Percentiles rank a stretch among this genome's conserved stretches.
These are phyloP conservation scores for Aspergillus persii DNA, from an alignment of 2,329 filamentous ascomycete species.

Conservation along the genomic window DNA sequence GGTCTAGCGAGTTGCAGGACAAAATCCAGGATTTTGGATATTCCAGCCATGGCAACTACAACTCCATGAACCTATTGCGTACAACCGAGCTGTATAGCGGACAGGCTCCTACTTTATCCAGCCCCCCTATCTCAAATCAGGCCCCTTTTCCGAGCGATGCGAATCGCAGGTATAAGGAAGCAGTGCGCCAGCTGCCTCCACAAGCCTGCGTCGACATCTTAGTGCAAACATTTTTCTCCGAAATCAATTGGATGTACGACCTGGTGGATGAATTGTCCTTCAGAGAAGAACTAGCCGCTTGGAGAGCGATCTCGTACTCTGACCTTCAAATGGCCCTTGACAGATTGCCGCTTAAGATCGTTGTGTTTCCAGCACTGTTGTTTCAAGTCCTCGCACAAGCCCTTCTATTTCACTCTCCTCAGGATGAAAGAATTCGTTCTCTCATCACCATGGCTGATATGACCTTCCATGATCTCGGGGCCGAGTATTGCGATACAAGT, in stretches of 20 bases:
- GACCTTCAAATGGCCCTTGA: conserved; percentile 7
- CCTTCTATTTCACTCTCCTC: conserved; percentile 11
- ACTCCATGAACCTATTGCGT: conserved; percentile 14
- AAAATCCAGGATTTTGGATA: conserved; percentile 12
- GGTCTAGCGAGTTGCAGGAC: no score
- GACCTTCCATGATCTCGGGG: conserved; percentile 15
- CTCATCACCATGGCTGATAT: conserved; percentile 10
- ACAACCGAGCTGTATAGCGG: conserved; percentile 4
- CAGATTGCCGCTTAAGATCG: conserved; percentile 3
- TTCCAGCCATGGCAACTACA: conserved; percentile 10
- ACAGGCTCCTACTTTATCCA: neutral
- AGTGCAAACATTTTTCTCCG: conserved; percentile 12
- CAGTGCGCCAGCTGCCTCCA: conserved; percentile 12
- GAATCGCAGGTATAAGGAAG: conserved; percentile 5
- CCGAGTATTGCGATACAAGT: conserved; percentile 13
- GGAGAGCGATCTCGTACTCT: conserved; percentile 12
- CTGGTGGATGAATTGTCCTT: conserved; percentile 14
- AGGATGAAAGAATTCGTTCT: conserved; percentile 8
- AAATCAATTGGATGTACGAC: conserved; percentile 18
- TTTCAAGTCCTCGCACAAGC: conserved; percentile 19
- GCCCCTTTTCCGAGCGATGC: neutral
- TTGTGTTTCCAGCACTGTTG: conserved; percentile 16
- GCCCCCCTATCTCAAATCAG: neutral
- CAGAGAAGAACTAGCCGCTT: conserved; percentile 4
- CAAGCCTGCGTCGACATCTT: conserved; percentile 8